Percentiles rank a stretch among this genome's conserved stretches.
These are phyloP conservation scores for Neofusicoccum laricinum DNA, from an alignment of 2,329 filamentous ascomycete genomes.

Conservation along the genomic window DNA sequence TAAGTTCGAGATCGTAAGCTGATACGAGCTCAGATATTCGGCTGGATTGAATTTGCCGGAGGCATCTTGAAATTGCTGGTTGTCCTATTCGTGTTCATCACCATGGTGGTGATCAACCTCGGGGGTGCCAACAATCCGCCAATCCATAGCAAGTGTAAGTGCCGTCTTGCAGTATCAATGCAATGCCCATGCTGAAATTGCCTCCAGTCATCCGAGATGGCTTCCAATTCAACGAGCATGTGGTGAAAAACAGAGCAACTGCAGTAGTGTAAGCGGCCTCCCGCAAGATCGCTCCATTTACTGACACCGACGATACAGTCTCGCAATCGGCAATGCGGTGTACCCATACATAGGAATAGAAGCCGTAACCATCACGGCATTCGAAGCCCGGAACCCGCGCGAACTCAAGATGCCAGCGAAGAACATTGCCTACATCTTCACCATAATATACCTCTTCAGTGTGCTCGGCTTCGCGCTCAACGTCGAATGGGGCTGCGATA, in stretches of 20 bases:
- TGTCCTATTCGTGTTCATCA: conserved; percentile 1
- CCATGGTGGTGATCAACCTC: not conserved
- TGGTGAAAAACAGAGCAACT: conserved; percentile 23
- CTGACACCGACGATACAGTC: conserved; percentile 12
- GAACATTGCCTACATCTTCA: conserved; percentile 27
- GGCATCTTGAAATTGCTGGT: not conserved
- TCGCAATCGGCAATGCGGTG: conserved; percentile 30
- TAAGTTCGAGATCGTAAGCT: not conserved
- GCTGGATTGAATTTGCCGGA: conserved; percentile 4
- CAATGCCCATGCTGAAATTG: not conserved
- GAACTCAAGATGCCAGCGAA: conserved; percentile 27
- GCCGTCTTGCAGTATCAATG: not conserved
- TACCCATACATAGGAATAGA: conserved; percentile 37
- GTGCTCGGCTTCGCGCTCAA: conserved; percentile 27
- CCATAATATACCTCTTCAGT: conserved; percentile 26
- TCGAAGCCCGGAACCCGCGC: conserved; percentile 29
- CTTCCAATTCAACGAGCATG: conserved; percentile 22
- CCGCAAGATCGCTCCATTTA: not conserved
- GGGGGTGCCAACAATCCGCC: not conserved
- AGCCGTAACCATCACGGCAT: conserved; percentile 31
- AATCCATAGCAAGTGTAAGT: not conserved
- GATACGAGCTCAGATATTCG: not conserved
- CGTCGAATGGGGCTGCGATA: conserved; percentile 22
- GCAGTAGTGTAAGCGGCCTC: conserved; percentile 26
- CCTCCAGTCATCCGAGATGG: conserved; percentile 14